Evolutionary conservation across 306 rosid species (phyloP), one percentile per base, ranked within the genome.

Genomic region (Ziziphus jujuba): DNA sequence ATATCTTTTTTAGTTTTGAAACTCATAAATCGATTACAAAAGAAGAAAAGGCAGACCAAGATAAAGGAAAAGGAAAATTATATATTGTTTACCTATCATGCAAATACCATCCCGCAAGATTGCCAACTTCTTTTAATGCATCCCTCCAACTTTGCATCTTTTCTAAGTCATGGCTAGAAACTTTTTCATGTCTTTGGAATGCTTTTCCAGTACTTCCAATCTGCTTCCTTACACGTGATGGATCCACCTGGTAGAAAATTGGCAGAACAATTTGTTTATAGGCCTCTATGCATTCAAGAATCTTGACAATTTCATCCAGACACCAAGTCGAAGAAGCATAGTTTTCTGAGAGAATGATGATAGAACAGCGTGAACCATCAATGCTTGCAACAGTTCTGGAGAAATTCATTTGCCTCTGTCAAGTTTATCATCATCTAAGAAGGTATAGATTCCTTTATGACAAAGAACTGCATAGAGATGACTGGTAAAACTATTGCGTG

Each of bases 261-360:
- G 69, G 69, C 25, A 47, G 5, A 33, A 64, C 45, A 0, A 25
- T 64, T 4, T 24, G 69, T 13, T n/a, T 6, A 9, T 66, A 21
- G 0, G 7, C 0, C 17, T 55, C 35, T 31, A 3, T 0, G 53
- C 62, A 55, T 0, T 67, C 0, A 51, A 67, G 24, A 5, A 67
- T 67, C 1, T 24, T n/a, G 17, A 23, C 72, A 5, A 67, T 44
- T 21, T 67, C 72, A 0, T 21, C 31, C 12, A 67, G 22, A 56
- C 72, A 66, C 71, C 71, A 66, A 0, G 33, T 14, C 2, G 70
- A 65, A 50, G 70, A 31, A 31, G 70, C 59, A 13, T 65, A 65
- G 21, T 65, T 13, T 13, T 13, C 1, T 7, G 63, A 59, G 45
- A 59, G 31, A 2, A 59, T 45, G 24, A 59, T 43, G 33, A 59